These are phyloP conservation scores for Cucurbita ficifolia DNA, from an alignment of 306 rosid species.

Conservation along the genomic window DNA sequence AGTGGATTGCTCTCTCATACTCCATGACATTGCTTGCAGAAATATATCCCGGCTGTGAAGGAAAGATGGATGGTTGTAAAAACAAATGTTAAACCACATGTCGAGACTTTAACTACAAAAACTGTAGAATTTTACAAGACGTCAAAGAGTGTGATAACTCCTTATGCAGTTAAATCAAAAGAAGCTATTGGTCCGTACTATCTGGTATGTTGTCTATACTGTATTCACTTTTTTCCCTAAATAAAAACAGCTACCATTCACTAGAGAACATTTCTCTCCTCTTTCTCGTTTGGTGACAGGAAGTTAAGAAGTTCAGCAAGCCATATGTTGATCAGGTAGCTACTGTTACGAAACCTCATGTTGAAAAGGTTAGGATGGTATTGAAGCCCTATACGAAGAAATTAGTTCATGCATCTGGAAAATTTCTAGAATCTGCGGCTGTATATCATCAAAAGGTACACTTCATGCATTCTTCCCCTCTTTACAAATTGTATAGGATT, in stretches of 20 bases:
- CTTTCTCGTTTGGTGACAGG: conserved; percentile 33
- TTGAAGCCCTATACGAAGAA: conserved; percentile 61
- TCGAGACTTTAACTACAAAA: conserved; percentile 34
- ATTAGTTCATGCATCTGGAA: conserved; percentile 44
- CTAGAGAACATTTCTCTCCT: not conserved
- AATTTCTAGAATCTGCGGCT: conserved; percentile 72
- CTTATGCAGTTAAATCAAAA: conserved; percentile 47
- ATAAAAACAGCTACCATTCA: not conserved
- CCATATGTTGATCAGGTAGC: conserved; percentile 85
- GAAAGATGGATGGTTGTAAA: conserved; percentile 47
- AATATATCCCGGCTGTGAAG: conserved; percentile 54
- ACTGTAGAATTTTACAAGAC: conserved; percentile 44
- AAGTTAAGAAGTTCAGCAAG: conserved; percentile 65
- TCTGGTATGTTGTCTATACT: conserved; percentile 33
- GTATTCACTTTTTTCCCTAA: not conserved
- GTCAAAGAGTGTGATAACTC: conserved; percentile 51
- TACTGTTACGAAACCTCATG: conserved; percentile 64
- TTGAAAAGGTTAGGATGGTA: conserved; percentile 46
- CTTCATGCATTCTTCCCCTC: not conserved
- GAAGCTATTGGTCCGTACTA: conserved; percentile 59
- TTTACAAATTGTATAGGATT: not conserved
- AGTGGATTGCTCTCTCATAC: conserved; percentile 2
- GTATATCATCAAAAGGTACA: conserved; percentile 70
- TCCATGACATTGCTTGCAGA: conserved; percentile 28
- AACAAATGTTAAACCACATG: conserved; percentile 58